Base-by-base conservation (phyloP, 257 asterid genomes). In the Solanum clarkiae region DNA sequence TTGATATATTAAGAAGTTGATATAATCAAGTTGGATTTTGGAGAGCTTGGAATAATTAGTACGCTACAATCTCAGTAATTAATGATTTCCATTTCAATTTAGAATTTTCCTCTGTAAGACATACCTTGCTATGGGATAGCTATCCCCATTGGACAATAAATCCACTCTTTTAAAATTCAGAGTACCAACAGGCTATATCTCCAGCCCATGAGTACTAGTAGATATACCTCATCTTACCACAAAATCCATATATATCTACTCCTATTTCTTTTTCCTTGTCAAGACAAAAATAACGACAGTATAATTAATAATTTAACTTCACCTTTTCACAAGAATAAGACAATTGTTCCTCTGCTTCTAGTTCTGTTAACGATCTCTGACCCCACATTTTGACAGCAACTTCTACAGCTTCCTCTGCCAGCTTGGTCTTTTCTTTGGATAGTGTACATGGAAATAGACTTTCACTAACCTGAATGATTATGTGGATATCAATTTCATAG, bases 291-390 rank as follows among this genome's bases (percentile, higher is more conserved):
- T 70, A 82, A 57, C 77, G 16, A 83, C 85, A 49, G 53, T 32
- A 65, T 63, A 47, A 42, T 65, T n/a, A 84, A 77, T 79, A 53
- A 26, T 26, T 79, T 79, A 86, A 66, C 85, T 68, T 84, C 88
- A 95, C 99, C 98, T 97, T 95, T 90, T 97, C 99, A 93, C 99
- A 97, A 88, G 92, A 92, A 93, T 94, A 97, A 6, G 99, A 97
- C 56, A 97, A 91, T 65, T 97, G 91, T 90, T 97, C 99, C 93
- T 97, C 99, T 62, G 98, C 98, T 91, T 97, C 99, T 81, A 97
- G 97, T 88, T 97, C 98, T 81, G 92, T 92, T 90, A 97, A 88
- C 84, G 97, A 97, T 92, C 89, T 95, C 84, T 82, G 93, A 53
- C 99, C 98, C 99, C 99, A 97, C 53, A 93, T 89, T 92, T 92